phyloP scores from a whole-genome alignment of 2,329 filamentous ascomycete species.

The Penicillium occitanis region DNA sequence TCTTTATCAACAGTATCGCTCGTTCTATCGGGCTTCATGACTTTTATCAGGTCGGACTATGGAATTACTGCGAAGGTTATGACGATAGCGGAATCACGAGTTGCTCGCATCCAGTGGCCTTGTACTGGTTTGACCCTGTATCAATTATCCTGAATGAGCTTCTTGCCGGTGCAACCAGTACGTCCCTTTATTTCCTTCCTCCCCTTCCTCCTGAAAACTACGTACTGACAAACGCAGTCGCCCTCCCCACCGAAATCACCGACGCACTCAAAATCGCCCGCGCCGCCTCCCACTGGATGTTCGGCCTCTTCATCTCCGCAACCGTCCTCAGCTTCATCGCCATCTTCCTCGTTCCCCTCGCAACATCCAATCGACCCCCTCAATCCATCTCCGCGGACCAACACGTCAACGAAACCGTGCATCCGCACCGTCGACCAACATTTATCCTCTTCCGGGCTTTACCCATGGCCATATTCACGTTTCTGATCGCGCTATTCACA shows the following conservation, averaged over 20 bases:
- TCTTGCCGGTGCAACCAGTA: conserved; percentile 74
- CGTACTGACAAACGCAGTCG: conserved; percentile 51
- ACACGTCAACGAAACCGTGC: conserved; percentile 29
- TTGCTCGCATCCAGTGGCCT: conserved; percentile 67
- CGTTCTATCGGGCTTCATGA: conserved; percentile 84
- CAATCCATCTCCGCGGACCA: conserved; percentile 34
- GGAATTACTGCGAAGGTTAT: conserved; percentile 91
- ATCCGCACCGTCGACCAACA: conserved; percentile 38
- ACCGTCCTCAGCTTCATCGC: conserved; percentile 69
- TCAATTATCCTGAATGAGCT: conserved; percentile 77
- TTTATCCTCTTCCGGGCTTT: conserved; percentile 55
- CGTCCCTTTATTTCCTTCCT: conserved; percentile 25
- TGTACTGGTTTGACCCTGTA: conserved; percentile 93
- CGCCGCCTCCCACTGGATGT: conserved; percentile 80
- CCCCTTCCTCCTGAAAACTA: neutral
- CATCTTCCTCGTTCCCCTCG: conserved; percentile 63
- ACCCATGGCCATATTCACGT: conserved; percentile 66
- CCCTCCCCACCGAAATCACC: conserved; percentile 71
- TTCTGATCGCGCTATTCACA: conserved; percentile 65
- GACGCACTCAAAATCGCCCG: conserved; percentile 72
- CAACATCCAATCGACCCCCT: conserved; percentile 42
- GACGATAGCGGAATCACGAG: conserved; percentile 65
- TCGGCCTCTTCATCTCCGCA: conserved; percentile 76
- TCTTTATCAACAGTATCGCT: conserved; percentile 82
- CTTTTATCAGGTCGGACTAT: conserved; percentile 89